A percentile compares a stretch with the other conserved stretches of the same genome.
These are phyloP conservation scores for Cetraspora pellucida DNA, from an alignment of 192 early-diverging fungal species.

Conservation along the genomic window DNA sequence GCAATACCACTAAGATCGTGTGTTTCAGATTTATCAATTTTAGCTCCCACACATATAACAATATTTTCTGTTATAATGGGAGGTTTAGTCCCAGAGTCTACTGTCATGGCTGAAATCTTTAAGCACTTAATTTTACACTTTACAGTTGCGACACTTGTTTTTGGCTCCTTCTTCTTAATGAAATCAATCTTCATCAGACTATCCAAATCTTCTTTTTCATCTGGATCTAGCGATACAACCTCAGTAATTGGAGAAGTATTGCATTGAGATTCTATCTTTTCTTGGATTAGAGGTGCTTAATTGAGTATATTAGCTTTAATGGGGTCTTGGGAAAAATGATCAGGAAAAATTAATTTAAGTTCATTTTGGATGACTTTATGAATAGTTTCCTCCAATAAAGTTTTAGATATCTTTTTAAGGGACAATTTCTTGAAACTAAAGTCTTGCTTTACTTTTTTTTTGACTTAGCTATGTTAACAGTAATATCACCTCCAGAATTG, in stretches of 20 bases:
- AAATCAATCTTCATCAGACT: slow-evolving; percentile 10
- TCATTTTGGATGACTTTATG: neutral
- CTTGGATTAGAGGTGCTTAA: neutral
- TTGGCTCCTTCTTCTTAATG: slow-evolving; percentile 4
- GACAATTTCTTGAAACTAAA: neutral
- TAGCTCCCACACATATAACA: neutral
- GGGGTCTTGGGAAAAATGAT: neutral
- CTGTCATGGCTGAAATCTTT: neutral
- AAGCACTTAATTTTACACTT: slow-evolving; percentile 9
- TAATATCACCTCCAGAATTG: no score
- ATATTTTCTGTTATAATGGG: slow-evolving; percentile 23
- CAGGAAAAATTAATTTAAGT: slow-evolving; percentile 1
- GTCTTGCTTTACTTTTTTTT: neutral
- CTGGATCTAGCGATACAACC: neutral
- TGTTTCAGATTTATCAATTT: slow-evolving; percentile 15
- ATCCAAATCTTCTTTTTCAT: neutral
- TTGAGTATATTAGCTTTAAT: neutral
- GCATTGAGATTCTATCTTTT: neutral
- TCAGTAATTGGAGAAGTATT: neutral
- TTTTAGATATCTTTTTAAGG: neutral
- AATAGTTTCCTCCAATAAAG: neutral
- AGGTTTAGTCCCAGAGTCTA: neutral
- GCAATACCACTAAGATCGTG: neutral
- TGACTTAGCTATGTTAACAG: no score
- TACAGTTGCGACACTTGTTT: neutral